Evolutionary conservation across 768 basidiomycete species (phyloP).

Genomic region (Leccinum obscurum): DNA sequence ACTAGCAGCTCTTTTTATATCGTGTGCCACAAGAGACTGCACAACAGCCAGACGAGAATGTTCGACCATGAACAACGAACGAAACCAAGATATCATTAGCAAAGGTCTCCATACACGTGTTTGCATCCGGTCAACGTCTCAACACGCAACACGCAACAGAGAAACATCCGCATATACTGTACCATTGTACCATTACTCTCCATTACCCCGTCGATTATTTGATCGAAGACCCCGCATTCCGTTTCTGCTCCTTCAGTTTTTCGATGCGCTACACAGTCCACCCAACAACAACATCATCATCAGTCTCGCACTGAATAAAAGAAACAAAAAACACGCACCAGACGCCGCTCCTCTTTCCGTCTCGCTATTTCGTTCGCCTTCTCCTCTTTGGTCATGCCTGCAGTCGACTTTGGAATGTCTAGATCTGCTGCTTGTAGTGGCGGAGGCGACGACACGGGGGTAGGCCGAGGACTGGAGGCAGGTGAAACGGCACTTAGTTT

Average conservation of each 20-base stretch:
- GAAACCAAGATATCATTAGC: neutral
- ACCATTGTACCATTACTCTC: neutral
- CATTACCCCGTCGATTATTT: neutral
- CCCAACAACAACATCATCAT: neutral
- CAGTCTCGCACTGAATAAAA: neutral
- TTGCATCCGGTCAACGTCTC: neutral
- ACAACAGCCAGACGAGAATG: no score
- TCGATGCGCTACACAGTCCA: slow-evolving; percentile 60
- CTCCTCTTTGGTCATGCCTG: slow-evolving; percentile 79
- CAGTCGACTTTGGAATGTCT: slow-evolving; percentile 32
- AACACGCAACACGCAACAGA: neutral
- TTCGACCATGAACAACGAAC: no score
- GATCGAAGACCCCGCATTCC: slow-evolving; percentile 33
- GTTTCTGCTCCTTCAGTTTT: slow-evolving; percentile 80
- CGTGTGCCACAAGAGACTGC: no score
- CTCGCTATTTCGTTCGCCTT: slow-evolving; percentile 92
- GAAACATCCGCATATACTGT: neutral
- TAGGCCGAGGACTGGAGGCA: slow-evolving; percentile 22
- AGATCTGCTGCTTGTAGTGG: slow-evolving; percentile 10
- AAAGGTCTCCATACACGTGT: neutral
- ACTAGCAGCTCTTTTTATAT: no score
- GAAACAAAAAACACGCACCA: slow-evolving; percentile 47
- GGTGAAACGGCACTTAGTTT: slow-evolving; percentile 13
- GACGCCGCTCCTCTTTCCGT: slow-evolving; percentile 88
- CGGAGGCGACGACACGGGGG: slow-evolving; percentile 27